These are phyloP conservation scores for Lactifluus rugatus DNA, from an alignment of 768 basidiomycete genomes.

Conservation along the genomic window DNA sequence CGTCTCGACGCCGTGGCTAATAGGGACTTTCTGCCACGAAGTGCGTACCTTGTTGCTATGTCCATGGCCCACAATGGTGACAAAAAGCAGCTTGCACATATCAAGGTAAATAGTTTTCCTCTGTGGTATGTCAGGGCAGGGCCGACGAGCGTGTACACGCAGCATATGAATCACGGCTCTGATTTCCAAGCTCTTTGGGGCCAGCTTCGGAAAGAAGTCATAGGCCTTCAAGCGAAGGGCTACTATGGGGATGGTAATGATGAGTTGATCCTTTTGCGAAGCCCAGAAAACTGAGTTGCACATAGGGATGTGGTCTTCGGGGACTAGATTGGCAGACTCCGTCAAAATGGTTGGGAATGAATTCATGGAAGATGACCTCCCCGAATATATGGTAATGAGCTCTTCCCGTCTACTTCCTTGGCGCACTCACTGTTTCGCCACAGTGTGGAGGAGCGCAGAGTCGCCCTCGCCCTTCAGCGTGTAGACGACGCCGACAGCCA, in stretches of 20 bases:
- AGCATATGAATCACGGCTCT: constrained; percentile 78
- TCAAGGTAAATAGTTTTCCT: constrained; percentile 41
- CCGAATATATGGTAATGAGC: constrained; percentile 63
- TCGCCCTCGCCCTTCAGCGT: constrained; percentile 45
- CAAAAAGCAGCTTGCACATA: constrained; percentile 61
- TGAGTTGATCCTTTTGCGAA: not conserved
- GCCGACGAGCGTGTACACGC: not conserved
- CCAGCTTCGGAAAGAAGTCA: constrained; percentile 54
- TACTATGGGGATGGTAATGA: constrained; percentile 73
- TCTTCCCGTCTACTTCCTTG: not conserved
- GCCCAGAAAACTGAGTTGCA: not conserved
- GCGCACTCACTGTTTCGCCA: not conserved
- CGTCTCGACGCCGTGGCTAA: constrained; percentile 52
- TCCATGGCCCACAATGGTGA: not conserved
- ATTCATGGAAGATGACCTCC: constrained; percentile 47
- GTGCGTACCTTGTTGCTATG: constrained; percentile 31
- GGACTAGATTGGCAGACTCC: constrained; percentile 60
- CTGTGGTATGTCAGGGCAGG: not conserved
- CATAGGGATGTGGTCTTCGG: constrained; percentile 76
- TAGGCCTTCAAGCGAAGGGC: constrained; percentile 57
- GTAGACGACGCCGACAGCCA: constrained; percentile 32
- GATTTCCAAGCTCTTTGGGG: constrained; percentile 70
- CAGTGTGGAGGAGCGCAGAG: constrained; percentile 77
- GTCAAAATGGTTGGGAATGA: constrained; percentile 42
- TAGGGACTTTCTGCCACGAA: constrained; percentile 79